These are phyloP conservation scores for Cryomyces minteri DNA, from an alignment of 495 filamentous ascomycete species.

Conservation along the genomic window DNA sequence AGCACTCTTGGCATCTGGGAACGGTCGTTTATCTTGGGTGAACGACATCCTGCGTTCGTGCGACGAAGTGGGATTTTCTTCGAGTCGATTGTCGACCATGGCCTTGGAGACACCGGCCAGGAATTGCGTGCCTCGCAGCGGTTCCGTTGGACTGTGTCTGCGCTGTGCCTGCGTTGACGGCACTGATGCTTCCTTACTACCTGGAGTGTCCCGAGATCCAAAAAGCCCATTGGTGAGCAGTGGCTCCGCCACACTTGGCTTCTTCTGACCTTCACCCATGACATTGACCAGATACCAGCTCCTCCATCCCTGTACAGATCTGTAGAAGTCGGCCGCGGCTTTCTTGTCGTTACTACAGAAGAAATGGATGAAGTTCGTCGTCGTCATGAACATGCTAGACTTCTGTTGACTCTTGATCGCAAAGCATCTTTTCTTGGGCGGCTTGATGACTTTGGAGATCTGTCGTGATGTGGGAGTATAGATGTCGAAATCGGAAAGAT, in stretches of 20 bases:
- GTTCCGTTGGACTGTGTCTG: not conserved
- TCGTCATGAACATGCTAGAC: constrained; percentile 61
- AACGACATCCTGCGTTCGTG: constrained; percentile 20
- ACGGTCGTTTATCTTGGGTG: constrained; percentile 10
- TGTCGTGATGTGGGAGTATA: constrained; percentile 54
- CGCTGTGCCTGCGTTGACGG: too few relatives aligned
- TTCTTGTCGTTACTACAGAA: constrained; percentile 60
- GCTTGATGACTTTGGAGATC: constrained; percentile 17
- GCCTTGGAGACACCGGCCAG: not conserved
- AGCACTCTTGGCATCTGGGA: constrained; percentile 11
- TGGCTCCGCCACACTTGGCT: not conserved
- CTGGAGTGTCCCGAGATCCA: not conserved
- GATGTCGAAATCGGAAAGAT: constrained; percentile 86
- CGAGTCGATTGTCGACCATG: not conserved
- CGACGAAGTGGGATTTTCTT: not conserved
- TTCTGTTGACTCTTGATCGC: constrained; percentile 92
- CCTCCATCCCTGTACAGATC: constrained; percentile 58
- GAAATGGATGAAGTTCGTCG: constrained; percentile 78
- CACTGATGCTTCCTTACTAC: not conserved
- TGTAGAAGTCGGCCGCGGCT: constrained; percentile 48
- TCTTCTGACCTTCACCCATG: constrained; percentile 31
- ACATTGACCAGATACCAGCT: constrained; percentile 72
- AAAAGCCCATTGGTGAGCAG: not conserved
- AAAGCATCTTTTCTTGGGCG: constrained; percentile 55
- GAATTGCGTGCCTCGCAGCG: not conserved